These are phyloP conservation scores for Guyanaporus albipodus DNA, from an alignment of 768 basidiomycete species.

Conservation along the genomic window DNA sequence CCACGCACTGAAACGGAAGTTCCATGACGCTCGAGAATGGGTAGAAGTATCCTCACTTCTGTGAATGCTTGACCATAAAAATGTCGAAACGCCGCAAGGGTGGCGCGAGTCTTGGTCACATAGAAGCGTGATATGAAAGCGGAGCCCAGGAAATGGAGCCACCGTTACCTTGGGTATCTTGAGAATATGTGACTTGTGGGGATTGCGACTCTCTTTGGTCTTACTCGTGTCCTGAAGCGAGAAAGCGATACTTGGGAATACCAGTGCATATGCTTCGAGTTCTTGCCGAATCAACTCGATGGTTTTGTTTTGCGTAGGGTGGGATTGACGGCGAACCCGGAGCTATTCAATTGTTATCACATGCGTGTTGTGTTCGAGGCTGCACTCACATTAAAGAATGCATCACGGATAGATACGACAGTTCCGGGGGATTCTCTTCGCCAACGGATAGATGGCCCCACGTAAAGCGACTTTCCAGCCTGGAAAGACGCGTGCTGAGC, in stretches of 20 bases:
- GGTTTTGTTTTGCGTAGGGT: conserved; percentile 55
- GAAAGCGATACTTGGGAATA: conserved; percentile 69
- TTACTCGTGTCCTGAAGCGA: conserved; percentile 54
- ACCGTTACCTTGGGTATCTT: conserved; percentile 62
- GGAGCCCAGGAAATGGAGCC: conserved; percentile 10
- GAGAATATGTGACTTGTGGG: conserved; percentile 45
- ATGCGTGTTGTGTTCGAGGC: background rate
- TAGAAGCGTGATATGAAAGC: conserved; percentile 15
- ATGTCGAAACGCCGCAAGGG: conserved; percentile 63
- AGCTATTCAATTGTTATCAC: conserved; percentile 43
- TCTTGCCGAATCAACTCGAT: conserved; percentile 67
- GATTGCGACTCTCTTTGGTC: conserved; percentile 29
- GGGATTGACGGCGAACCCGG: conserved; percentile 74
- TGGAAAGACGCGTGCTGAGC: conserved; percentile 26
- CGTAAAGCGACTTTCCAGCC: conserved; percentile 65
- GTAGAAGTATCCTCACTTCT: conserved; percentile 45
- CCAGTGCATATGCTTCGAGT: conserved; percentile 67
- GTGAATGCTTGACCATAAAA: conserved; percentile 69
- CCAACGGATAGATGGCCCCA: conserved; percentile 73
- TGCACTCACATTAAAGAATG: conserved; percentile 77
- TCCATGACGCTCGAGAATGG: conserved; percentile 11
- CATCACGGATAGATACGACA: conserved; percentile 78
- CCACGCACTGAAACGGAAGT: conserved; percentile 52
- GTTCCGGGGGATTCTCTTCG: conserved; percentile 73
- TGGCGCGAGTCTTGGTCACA: conserved; percentile 55